Conservation (phyloP, 352 stramenopile genomes). For the Phytophthora tentaculata region DNA sequence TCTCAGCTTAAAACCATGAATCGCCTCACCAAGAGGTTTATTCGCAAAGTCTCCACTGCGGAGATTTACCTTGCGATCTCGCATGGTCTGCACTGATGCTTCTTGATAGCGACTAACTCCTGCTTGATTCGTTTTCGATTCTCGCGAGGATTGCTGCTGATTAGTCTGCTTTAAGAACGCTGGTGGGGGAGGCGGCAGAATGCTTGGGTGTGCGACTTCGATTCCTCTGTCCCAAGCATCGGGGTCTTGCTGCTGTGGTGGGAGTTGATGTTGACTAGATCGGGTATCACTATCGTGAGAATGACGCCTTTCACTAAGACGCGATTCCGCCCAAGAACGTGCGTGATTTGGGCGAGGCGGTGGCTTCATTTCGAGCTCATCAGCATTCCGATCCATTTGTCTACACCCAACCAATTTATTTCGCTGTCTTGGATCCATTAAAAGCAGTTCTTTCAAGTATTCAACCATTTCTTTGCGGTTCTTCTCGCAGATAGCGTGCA, state of each 20-base stretch:
- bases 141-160: neutral
- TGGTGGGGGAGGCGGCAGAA: constrained; percentile 7
- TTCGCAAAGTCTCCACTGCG: constrained; percentile 73
- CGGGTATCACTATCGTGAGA: constrained; percentile 10
- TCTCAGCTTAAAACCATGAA: constrained; percentile 57
- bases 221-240: constrained; percentile 25
- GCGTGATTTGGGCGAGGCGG: neutral
- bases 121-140: constrained; percentile 3
- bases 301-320: constrained; percentile 5
- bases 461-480: constrained; percentile 50
- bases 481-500: constrained; percentile 62
- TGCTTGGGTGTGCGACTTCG: neutral
- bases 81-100: neutral
- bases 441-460: constrained; percentile 59
- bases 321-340: constrained; percentile 15
- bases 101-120: constrained; percentile 6
- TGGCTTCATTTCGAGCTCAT: constrained; percentile 22
- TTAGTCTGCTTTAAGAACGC: neutral
- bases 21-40: constrained; percentile 66
- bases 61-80: constrained; percentile 30
- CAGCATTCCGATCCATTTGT: neutral
- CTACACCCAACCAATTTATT: constrained; percentile 21
- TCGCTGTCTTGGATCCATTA: constrained; percentile 49
- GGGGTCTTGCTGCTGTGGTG: constrained; percentile 63
- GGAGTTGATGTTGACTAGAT: constrained; percentile 43